Evolutionary conservation across 129 eudicot species (phyloP), one percentile per base, ranked within the genome.

Genomic region (Scalesia atractyloides): DNA sequence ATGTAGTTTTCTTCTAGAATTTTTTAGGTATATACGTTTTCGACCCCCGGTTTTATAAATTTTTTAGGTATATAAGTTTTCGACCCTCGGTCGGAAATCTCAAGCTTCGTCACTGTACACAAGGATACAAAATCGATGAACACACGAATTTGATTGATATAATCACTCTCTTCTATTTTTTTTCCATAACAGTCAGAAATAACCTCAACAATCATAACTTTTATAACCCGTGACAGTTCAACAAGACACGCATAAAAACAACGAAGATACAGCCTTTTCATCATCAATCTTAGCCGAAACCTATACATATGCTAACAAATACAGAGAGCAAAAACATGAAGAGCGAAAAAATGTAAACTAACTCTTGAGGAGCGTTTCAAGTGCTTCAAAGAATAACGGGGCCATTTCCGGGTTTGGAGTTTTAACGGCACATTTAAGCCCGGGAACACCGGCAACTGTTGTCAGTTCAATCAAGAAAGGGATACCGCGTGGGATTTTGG

Each of bases 381-480:
- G 82, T 11, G 87, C 87, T 86, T 94, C 97, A 17, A 94, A 94
- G 83, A 90, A 90, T 58, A 94, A 86, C 6, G 96, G 91, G 41
- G 91, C 97, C 91, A 90, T 86, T 73, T 94, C 98, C 0, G 89
- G 97, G 82, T 84, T 85, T 13, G 98, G 96, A 26, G 97, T 87
- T 76, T 94, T 94, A 59, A 94, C 78, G 5, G 96, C 97, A 73
- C 98, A 94, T 82, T 84, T 94, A 76, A 94, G 79, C 24, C 98
- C 96, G 13, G 97, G 96, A 43, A 81, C 72, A 44, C 97, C 96
- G 3, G 86, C 49, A 41, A 80, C 96, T n/a, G 96, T 83, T 34
- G 96, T 94, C 56, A 94, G 90, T 66, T 94, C 97, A 39, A 94
- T 86, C 83, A 94, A 82, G 88, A 94, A 86, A 19, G 98, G 98